These are phyloP conservation scores for Zygosaccharomyces sapae DNA, from an alignment of 1,139 yeast genomes.

Conservation along the genomic window DNA sequence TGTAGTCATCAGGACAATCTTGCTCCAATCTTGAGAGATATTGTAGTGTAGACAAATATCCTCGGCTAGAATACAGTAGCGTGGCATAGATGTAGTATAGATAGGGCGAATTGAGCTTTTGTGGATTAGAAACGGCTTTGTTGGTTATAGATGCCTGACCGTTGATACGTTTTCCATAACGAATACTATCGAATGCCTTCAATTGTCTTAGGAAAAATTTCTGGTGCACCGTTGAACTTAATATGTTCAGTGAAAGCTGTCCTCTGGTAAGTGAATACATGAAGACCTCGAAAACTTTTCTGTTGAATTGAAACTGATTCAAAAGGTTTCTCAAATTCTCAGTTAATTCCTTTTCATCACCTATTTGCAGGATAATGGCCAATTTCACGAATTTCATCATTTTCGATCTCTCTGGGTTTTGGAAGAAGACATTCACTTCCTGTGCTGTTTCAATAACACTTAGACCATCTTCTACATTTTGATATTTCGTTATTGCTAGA, in stretches of 20 bases:
- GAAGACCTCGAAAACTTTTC: constrained; percentile 63
- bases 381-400: constrained; percentile 61
- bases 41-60: constrained; percentile 74
- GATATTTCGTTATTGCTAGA: constrained; percentile 57
- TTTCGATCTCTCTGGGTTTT: constrained; percentile 52
- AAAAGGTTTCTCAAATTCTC: constrained; percentile 59
- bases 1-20: constrained; percentile 67
- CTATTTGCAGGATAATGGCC: constrained; percentile 56
- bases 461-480: constrained; percentile 63
- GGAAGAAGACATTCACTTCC: constrained; percentile 71
- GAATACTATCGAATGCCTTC: constrained; percentile 77
- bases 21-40: constrained; percentile 61
- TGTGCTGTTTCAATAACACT: constrained; percentile 70
- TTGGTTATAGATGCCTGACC: constrained; percentile 77
- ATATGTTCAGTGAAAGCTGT: constrained; percentile 58
- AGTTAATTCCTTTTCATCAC: constrained; percentile 50
- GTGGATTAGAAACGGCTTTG: constrained; percentile 40
- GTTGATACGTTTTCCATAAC: constrained; percentile 48
- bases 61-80: constrained; percentile 74
- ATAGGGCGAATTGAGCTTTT: constrained; percentile 59
- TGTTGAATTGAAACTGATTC: constrained; percentile 69
- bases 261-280: constrained; percentile 46
- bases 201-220: constrained; percentile 84
- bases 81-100: constrained; percentile 75
- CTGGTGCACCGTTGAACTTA: constrained; percentile 78